Conservation (phyloP, 1,284 basidiomycete genomes). For the Leccinum ponderosum region DNA sequence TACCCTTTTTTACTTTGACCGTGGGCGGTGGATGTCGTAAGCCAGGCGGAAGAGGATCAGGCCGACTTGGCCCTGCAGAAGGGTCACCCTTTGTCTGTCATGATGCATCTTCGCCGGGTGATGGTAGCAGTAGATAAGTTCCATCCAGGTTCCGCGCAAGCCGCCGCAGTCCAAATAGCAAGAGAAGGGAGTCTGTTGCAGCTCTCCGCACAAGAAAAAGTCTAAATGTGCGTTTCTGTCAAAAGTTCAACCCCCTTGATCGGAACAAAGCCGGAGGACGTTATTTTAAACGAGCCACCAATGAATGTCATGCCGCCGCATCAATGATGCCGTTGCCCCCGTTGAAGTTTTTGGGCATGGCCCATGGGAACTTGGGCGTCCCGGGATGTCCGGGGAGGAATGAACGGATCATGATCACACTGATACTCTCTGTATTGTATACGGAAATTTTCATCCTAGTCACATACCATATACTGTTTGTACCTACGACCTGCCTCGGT, state of each 20-base stretch:
- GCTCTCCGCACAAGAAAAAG: slow-evolving; percentile 13
- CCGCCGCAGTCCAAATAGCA: not conserved
- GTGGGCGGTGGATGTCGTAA: slow-evolving; percentile 11
- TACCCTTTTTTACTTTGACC: not conserved
- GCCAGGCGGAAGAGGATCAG: not conserved
- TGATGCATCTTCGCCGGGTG: not conserved
- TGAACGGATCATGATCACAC: not conserved
- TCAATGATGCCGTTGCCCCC: not conserved
- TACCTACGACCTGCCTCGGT: not conserved
- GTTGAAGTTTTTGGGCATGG: not conserved
- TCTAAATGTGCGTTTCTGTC: slow-evolving; percentile 25
- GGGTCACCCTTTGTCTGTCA: not conserved
- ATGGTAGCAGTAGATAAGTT: not conserved
- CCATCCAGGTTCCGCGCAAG: not conserved
- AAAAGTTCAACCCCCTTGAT: slow-evolving; percentile 10
- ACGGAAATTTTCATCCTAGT: not conserved
- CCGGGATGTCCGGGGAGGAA: not conserved
- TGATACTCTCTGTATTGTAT: not conserved
- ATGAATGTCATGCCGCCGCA: not conserved
- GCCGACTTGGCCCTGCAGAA: slow-evolving; percentile 1
- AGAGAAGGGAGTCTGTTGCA: not conserved
- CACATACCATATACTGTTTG: not conserved
- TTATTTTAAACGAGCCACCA: not conserved
- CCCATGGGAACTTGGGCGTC: not conserved
- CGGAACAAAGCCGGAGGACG: slow-evolving; percentile 2